These are phyloP conservation scores for Monosporascus sp. DNA, from an alignment of 2,329 filamentous ascomycete genomes.

Conservation along the genomic window DNA sequence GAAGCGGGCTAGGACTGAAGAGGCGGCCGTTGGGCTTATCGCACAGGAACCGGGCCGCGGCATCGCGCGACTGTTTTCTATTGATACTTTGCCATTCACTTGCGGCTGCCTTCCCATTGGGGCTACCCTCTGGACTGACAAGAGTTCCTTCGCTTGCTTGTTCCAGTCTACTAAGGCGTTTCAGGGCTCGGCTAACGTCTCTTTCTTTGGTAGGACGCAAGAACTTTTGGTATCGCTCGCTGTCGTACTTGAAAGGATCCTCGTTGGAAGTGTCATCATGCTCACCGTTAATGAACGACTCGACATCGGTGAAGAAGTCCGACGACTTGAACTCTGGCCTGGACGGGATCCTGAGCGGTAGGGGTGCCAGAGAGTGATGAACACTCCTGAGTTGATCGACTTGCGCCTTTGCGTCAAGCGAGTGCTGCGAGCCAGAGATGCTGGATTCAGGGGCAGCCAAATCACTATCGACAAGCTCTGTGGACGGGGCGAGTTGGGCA, in stretches of 20 bases:
- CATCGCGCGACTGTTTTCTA: neutral
- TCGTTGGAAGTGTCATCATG: conserved; percentile 29
- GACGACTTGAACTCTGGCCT: conserved; percentile 2
- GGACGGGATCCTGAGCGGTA: conserved; percentile 11
- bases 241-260: conserved; percentile 44
- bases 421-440: conserved; percentile 17
- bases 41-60: neutral
- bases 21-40: conserved; percentile 2
- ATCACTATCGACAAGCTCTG: conserved; percentile 1
- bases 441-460: conserved; percentile 10
- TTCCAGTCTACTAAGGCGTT: conserved; percentile 21
- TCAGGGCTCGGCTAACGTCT: conserved; percentile 38
- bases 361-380: conserved; percentile 11
- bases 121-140: conserved; percentile 12
- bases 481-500: neutral
- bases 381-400: conserved; percentile 8
- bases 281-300: conserved; percentile 18
- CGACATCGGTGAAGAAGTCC: conserved; percentile 17
- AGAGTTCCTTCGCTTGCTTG: conserved; percentile 18
- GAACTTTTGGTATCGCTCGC: conserved; percentile 31
- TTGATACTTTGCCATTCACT: neutral
- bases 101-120: neutral
- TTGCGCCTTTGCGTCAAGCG: conserved; percentile 18
- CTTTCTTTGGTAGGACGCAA: conserved; percentile 34
- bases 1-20: conserved; percentile 5